Evolutionary conservation across 805 yeast species (phyloP).

Genomic region (Lipomyces spencermartinsiae): DNA sequence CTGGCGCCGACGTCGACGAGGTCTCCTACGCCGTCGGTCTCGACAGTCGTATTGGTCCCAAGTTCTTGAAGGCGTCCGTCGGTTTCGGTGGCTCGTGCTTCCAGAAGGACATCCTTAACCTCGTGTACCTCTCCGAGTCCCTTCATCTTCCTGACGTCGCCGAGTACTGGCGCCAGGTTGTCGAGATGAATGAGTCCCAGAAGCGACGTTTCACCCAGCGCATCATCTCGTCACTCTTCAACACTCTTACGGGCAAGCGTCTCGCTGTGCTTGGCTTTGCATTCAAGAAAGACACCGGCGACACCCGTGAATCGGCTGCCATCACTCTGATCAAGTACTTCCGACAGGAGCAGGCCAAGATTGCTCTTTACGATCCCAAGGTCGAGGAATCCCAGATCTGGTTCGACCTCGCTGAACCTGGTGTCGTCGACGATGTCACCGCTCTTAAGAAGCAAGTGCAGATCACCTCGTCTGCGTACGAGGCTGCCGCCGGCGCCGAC

Average conservation of each 20-base stretch:
- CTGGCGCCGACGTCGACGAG: constrained; percentile 46
- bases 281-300: constrained; percentile 46
- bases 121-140: constrained; percentile 44
- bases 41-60: constrained; percentile 44
- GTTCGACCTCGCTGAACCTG: constrained; percentile 41
- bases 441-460: constrained; percentile 39
- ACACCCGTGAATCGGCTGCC: constrained; percentile 45
- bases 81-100: constrained; percentile 46
- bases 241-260: constrained; percentile 43
- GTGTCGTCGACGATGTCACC: constrained; percentile 34
- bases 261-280: constrained; percentile 45
- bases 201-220: constrained; percentile 43
- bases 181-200: constrained; percentile 46
- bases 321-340: constrained; percentile 42
- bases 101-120: constrained; percentile 45
- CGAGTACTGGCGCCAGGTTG: constrained; percentile 43
- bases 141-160: constrained; percentile 45
- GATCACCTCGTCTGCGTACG: constrained; percentile 40
- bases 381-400: constrained; percentile 43
- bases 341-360: constrained; percentile 43
- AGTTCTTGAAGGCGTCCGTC: constrained; percentile 44
- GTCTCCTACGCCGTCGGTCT: constrained; percentile 45
- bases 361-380: constrained; percentile 45
- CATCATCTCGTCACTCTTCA: constrained; percentile 42
- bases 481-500: constrained; percentile 43